Evolutionary conservation across 2,329 filamentous ascomycete genomes (phyloP).

Genomic region (Beauveria pseudobassiana): DNA sequence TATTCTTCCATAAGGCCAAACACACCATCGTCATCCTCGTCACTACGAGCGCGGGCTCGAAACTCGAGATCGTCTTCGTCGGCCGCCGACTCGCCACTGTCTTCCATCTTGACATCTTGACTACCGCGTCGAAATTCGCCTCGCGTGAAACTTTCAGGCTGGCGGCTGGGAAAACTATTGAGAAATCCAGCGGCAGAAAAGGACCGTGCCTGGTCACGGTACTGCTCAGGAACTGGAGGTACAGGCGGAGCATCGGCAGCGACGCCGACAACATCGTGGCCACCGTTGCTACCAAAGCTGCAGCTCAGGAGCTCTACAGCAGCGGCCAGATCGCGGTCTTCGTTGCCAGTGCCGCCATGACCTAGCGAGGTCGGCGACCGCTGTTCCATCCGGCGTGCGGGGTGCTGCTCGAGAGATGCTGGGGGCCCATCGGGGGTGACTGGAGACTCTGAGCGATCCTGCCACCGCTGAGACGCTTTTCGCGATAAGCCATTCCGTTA

Average conservation of each 20-base stretch:
- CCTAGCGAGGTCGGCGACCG: constrained; percentile 72
- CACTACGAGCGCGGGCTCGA: constrained; percentile 56
- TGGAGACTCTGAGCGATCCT: constrained; percentile 74
- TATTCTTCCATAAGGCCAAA: constrained; percentile 96
- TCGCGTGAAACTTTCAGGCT: constrained; percentile 59
- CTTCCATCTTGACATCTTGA: constrained; percentile 61
- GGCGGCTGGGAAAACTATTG: constrained; percentile 52
- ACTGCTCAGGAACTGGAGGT: constrained; percentile 76
- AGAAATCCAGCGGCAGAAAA: constrained; percentile 56
- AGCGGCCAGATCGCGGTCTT: constrained; percentile 81
- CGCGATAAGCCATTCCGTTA: constrained; percentile 41
- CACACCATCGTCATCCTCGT: constrained; percentile 90
- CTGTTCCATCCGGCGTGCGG: constrained; percentile 44
- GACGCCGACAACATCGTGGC: constrained; percentile 54
- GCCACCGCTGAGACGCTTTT: constrained; percentile 53
- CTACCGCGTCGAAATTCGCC: constrained; percentile 43
- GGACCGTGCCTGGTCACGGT: constrained; percentile 53
- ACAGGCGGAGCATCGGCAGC: constrained; percentile 76
- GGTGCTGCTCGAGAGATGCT: constrained; percentile 36
- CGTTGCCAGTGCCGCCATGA: constrained; percentile 65
- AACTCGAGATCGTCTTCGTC: constrained; percentile 62
- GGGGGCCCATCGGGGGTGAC: constrained; percentile 48
- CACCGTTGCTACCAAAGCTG: constrained; percentile 74
- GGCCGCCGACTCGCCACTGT: constrained; percentile 54
- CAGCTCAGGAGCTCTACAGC: constrained; percentile 86